Conservation (phyloP, 257 asterid genomes). For the Euphrasia confusa region DNA sequence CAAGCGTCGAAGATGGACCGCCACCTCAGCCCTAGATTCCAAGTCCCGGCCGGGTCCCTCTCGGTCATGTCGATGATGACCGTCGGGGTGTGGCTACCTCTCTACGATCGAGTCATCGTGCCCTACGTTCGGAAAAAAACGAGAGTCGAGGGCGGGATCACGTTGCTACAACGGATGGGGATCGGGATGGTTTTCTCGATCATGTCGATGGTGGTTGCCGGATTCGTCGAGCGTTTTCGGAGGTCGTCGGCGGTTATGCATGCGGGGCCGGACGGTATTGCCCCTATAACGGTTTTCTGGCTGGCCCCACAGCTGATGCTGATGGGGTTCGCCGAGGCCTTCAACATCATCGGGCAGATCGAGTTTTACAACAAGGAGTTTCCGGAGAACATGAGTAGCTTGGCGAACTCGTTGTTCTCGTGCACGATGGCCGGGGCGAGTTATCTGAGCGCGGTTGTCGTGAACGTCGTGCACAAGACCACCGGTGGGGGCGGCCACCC, state of each 20-base stretch:
- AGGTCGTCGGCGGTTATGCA: slow-evolving; percentile 36
- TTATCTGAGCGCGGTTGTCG: slow-evolving; percentile 49
- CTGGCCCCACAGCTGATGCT: slow-evolving; percentile 75
- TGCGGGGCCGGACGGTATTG: slow-evolving; percentile 33
- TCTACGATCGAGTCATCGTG: slow-evolving; percentile 60
- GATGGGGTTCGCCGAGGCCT: slow-evolving; percentile 90
- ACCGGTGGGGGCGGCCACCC: slow-evolving; percentile 49
- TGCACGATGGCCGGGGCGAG: slow-evolving; percentile 56
- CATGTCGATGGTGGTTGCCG: slow-evolving; percentile 70
- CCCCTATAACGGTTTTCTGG: slow-evolving; percentile 66
- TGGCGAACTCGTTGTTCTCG: slow-evolving; percentile 78
- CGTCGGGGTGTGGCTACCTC: slow-evolving; percentile 54
- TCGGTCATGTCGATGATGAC: slow-evolving; percentile 60
- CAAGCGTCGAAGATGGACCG: slow-evolving; percentile 83
- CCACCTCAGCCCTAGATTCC: slow-evolving; percentile 51
- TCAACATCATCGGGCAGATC: slow-evolving; percentile 68
- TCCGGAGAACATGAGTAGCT: slow-evolving; percentile 70
- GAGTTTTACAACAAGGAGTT: slow-evolving; percentile 83
- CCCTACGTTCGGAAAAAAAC: slow-evolving; percentile 47
- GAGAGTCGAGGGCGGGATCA: slow-evolving; percentile 60
- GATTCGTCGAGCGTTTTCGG: slow-evolving; percentile 51
- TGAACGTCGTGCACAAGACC: slow-evolving; percentile 52
- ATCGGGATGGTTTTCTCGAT: slow-evolving; percentile 64
- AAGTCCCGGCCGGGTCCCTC: slow-evolving; percentile 64
- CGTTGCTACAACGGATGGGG: slow-evolving; percentile 72